Conservation (phyloP, 2,329 filamentous ascomycete species). For the Colletotrichum sp. region DNA sequence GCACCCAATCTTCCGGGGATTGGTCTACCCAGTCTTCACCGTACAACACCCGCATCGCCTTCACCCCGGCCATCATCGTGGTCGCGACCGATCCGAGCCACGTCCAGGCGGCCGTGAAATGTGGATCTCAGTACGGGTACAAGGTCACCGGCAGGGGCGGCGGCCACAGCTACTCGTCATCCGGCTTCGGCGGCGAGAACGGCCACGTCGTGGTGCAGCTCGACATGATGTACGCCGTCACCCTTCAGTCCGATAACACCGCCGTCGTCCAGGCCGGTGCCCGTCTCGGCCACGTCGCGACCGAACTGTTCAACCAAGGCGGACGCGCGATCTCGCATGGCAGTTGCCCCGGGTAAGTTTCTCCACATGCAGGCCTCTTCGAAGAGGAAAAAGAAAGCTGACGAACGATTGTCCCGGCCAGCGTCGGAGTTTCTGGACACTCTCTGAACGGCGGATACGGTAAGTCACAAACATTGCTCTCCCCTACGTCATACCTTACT, state of each 20-base stretch:
- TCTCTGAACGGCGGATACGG: constrained; percentile 46
- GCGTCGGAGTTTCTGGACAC: constrained; percentile 44
- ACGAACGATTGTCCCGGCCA: background rate
- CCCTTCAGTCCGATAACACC: constrained; percentile 40
- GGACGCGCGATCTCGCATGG: constrained; percentile 51
- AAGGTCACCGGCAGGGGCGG: constrained; percentile 55
- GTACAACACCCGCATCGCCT: constrained; percentile 35
- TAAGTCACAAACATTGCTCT: background rate
- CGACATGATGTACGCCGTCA: constrained; percentile 46
- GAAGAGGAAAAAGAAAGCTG: background rate
- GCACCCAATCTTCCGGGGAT: constrained; percentile 18
- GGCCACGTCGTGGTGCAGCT: constrained; percentile 53
- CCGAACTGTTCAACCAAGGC: constrained; percentile 40
- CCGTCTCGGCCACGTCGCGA: constrained; percentile 51
- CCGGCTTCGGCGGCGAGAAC: constrained; percentile 52
- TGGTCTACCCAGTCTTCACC: constrained; percentile 25
- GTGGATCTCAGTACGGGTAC: constrained; percentile 42
- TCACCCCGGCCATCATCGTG: constrained; percentile 48
- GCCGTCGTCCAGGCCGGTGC: constrained; percentile 53
- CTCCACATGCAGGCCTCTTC: background rate
- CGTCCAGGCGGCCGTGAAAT: constrained; percentile 50
- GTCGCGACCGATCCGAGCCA: constrained; percentile 45
- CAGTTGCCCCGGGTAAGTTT: constrained; percentile 53
- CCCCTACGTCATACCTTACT: background rate
- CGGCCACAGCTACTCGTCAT: constrained; percentile 56